phyloP scores from a whole-genome alignment of 441 rosid species.

The Jatropha podagrica region DNA sequence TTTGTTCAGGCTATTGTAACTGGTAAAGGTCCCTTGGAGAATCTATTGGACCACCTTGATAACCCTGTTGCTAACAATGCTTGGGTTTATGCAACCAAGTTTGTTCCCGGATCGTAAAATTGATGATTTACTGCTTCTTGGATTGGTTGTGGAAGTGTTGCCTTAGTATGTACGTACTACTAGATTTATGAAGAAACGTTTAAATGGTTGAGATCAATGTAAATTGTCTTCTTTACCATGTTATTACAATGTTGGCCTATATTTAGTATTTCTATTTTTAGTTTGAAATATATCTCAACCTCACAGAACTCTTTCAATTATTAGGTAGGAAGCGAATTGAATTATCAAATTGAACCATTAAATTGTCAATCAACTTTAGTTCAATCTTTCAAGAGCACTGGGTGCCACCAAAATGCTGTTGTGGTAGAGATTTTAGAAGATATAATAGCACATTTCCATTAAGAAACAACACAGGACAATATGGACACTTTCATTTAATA shows the following conservation, averaged over 20 bases:
- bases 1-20: slow-evolving; percentile 94
- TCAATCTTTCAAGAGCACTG: no score
- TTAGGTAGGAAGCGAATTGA: background rate
- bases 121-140: slow-evolving; percentile 3
- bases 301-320: background rate
- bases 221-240: slow-evolving; percentile 5
- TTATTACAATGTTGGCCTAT: no score
- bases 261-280: background rate
- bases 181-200: slow-evolving; percentile 12
- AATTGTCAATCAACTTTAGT: no score
- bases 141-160: background rate
- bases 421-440: no score
- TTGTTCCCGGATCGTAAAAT: slow-evolving; percentile 71
- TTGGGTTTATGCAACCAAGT: slow-evolving; percentile 92
- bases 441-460: background rate
- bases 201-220: slow-evolving; percentile 18
- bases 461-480: slow-evolving; percentile 13
- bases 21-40: slow-evolving; percentile 94
- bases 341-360: no score
- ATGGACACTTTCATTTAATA: slow-evolving; percentile 35
- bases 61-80: slow-evolving; percentile 95
- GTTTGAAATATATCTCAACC: background rate
- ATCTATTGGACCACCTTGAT: slow-evolving; percentile 86
- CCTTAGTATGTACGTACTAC: background rate
- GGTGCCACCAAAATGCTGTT: no score